Percentiles rank a stretch among this genome's conserved stretches.
phyloP scores from a whole-genome alignment of 2,329 filamentous ascomycete genomes.

The Chaetomiaceae sp. region DNA sequence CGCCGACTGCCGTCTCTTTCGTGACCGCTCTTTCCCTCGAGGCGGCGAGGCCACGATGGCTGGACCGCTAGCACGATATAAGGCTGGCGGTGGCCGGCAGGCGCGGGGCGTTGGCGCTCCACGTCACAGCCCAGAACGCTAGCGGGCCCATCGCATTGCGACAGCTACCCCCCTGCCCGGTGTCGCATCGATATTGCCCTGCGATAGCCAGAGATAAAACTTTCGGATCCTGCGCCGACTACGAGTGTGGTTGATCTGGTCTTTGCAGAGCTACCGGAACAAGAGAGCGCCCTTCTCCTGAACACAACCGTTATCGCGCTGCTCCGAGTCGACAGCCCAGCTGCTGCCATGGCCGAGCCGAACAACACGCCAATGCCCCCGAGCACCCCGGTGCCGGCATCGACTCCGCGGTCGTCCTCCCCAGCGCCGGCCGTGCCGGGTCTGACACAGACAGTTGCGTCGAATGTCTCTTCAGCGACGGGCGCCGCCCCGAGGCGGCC shows the following conservation, averaged over 20 bases:
- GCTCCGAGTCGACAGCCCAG: neutral
- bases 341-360: conserved; percentile 30
- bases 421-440: conserved; percentile 27
- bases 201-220: neutral
- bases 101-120: neutral
- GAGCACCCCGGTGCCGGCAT: conserved; percentile 28
- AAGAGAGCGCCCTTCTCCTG: neutral
- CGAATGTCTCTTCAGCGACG: conserved; percentile 13
- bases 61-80: neutral
- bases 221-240: too few species aligned
- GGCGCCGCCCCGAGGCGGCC: conserved; percentile 26
- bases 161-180: conserved; percentile 2
- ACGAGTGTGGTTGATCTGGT: too few species aligned
- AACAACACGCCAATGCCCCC: conserved; percentile 30
- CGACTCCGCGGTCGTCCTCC: conserved; percentile 30
- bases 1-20: neutral
- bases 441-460: conserved; percentile 26
- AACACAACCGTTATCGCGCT: neutral
- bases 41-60: neutral
- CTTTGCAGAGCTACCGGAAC: too few species aligned
- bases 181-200: conserved; percentile 8
- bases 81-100: conserved; percentile 4
- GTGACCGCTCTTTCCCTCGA: conserved; percentile 14
- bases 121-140: conserved; percentile 10
- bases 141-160: conserved; percentile 15